Evolutionary conservation across 108 stramenopile genomes (phyloP).

Genomic region (Cyclotella sp.): DNA sequence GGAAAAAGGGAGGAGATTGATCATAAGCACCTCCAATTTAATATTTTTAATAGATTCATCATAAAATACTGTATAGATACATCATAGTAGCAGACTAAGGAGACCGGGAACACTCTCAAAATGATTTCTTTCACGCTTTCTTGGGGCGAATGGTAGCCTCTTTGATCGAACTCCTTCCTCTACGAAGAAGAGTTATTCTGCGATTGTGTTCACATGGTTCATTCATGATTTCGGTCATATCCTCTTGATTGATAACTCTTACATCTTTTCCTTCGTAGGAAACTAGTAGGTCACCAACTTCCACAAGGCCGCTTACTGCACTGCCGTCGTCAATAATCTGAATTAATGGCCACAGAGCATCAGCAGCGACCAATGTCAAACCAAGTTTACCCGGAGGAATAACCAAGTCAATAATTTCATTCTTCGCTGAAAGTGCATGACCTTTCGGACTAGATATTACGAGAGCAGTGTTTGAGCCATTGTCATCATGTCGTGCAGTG

Average conservation of each 20-base stretch:
- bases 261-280: slow-evolving; percentile 1
- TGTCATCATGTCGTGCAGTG: too few relatives aligned
- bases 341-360: slow-evolving; percentile 1
- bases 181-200: slow-evolving; percentile 9
- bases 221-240: neutral
- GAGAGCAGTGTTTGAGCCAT: neutral
- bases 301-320: neutral
- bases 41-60: neutral
- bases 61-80: too few relatives aligned
- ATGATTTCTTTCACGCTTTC: too few relatives aligned
- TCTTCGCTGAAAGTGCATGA: neutral
- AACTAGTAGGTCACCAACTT: slow-evolving; percentile 3
- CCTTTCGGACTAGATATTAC: neutral
- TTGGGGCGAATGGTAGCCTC: too few relatives aligned
- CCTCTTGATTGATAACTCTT: neutral
- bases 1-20: slow-evolving; percentile 52
- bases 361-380: slow-evolving; percentile 4
- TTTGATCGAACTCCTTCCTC: neutral
- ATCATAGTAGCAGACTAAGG: too few relatives aligned
- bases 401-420: neutral
- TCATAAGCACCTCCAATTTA: neutral
- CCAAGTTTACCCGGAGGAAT: slow-evolving; percentile 1
- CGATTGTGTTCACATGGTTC: neutral
- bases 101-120: too few relatives aligned
- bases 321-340: slow-evolving; percentile 2